Conservation (phyloP, 495 filamentous ascomycete species). For the Chaetomium cochliodes region DNA sequence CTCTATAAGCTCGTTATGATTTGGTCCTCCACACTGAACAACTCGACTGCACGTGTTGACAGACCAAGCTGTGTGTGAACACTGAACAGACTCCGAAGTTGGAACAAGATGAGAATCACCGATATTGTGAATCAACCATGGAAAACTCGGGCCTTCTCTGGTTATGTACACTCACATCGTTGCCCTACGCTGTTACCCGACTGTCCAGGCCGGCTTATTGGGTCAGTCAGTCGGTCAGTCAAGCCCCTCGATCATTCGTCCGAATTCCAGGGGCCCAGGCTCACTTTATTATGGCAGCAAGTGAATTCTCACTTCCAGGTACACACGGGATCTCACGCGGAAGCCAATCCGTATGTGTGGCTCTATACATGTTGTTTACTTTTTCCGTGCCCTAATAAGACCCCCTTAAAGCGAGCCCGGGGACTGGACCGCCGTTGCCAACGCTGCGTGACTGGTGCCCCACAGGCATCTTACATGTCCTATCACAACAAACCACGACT, state of each 20-base stretch:
- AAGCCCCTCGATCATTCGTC: background rate
- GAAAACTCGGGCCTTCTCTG: too few relatives aligned
- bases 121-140: too few relatives aligned
- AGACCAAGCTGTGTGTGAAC: too few relatives aligned
- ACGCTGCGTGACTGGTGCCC: background rate
- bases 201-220: background rate
- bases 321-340: too few relatives aligned
- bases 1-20: background rate
- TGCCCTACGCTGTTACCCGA: background rate
- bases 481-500: background rate
- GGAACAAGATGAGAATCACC: too few relatives aligned
- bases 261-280: too few relatives aligned
- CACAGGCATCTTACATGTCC: background rate
- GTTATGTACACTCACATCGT: background rate
- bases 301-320: too few relatives aligned
- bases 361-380: background rate
- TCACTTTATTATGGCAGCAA: too few relatives aligned
- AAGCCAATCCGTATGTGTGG: background rate
- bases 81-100: too few relatives aligned
- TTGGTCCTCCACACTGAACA: background rate
- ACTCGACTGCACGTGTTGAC: too few relatives aligned
- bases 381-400: background rate
- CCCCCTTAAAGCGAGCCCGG: background rate
- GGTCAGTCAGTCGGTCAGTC: background rate
- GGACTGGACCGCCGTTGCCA: background rate